These are phyloP conservation scores for Glomus cerebriforme DNA, from an alignment of 192 early-diverging fungal species.

Conservation along the genomic window DNA sequence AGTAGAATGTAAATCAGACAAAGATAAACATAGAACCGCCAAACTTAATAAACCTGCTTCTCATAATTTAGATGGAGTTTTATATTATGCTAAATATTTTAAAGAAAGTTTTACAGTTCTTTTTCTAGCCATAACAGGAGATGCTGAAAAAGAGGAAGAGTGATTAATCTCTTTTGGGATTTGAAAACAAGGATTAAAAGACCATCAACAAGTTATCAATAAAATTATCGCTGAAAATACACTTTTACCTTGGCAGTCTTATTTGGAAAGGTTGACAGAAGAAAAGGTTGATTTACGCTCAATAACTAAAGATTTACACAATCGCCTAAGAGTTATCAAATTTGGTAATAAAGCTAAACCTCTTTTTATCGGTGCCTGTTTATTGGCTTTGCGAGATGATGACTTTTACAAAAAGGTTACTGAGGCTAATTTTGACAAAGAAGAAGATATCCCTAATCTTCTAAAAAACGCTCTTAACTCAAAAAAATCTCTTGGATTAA, in stretches of 20 bases:
- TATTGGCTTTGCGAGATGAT: neutral
- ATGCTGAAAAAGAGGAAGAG: too few relatives aligned
- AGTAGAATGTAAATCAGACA: neutral
- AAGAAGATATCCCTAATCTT: too few relatives aligned
- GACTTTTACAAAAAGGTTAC: too few relatives aligned
- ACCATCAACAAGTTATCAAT: too few relatives aligned
- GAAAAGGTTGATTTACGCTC: too few relatives aligned
- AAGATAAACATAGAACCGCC: neutral
- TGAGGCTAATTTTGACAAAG: too few relatives aligned
- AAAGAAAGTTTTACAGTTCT: neutral
- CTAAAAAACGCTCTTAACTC: neutral
- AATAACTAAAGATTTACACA: too few relatives aligned
- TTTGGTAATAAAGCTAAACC: neutral
- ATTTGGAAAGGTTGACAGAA: too few relatives aligned
- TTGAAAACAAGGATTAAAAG: neutral
- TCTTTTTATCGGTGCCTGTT: neutral
- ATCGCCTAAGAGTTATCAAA: too few relatives aligned
- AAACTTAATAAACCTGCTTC: neutral
- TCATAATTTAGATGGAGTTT: neutral
- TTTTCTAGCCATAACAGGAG: neutral
- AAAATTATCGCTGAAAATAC: too few relatives aligned
- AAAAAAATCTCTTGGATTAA: neutral
- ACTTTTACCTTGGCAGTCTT: too few relatives aligned
- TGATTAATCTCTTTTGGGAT: neutral
- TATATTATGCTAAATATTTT: constrained; percentile 7